phyloP scores from a whole-genome alignment of 805 yeast genomes.

The Dipodascopsis uninucleata region DNA sequence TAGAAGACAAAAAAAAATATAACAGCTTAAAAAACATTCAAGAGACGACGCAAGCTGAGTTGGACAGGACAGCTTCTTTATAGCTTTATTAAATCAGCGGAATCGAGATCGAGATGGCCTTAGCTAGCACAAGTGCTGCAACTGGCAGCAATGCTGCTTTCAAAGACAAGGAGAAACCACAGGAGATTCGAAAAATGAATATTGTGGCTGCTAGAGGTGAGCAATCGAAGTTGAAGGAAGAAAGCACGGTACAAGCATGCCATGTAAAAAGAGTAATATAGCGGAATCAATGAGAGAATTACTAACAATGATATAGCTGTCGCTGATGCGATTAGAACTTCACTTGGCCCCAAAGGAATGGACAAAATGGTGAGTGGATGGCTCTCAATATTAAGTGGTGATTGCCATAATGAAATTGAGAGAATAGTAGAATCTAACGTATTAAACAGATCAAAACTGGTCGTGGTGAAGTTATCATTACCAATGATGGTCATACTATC shows the following conservation, averaged over 20 bases:
- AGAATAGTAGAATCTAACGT: conserved; percentile 6
- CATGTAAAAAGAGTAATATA: not conserved
- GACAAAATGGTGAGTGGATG: conserved; percentile 72
- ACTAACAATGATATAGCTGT: conserved; percentile 52
- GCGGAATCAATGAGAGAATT: not conserved
- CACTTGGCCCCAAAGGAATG: conserved; percentile 99
- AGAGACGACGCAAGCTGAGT: no score
- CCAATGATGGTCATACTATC: conserved; percentile 98
- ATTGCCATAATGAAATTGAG: not conserved
- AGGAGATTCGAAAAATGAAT: conserved; percentile 84
- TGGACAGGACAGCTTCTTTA: no score
- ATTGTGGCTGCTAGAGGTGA: conserved; percentile 74
- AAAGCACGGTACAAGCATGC: not conserved
- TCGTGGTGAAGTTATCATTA: conserved; percentile 85
- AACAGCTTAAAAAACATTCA: no score
- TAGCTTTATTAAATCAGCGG: no score
- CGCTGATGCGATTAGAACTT: conserved; percentile 90
- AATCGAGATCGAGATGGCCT: conserved; percentile 20
- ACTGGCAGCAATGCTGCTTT: conserved; percentile 57
- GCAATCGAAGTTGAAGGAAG: no score
- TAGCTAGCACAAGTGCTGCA: conserved; percentile 6
- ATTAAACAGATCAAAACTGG: conserved; percentile 65
- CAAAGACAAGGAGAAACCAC: conserved; percentile 90
- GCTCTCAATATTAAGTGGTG: not conserved
- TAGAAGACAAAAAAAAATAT: no score